Conservation (phyloP, 306 rosid species). For the Trifolium pratense region DNA sequence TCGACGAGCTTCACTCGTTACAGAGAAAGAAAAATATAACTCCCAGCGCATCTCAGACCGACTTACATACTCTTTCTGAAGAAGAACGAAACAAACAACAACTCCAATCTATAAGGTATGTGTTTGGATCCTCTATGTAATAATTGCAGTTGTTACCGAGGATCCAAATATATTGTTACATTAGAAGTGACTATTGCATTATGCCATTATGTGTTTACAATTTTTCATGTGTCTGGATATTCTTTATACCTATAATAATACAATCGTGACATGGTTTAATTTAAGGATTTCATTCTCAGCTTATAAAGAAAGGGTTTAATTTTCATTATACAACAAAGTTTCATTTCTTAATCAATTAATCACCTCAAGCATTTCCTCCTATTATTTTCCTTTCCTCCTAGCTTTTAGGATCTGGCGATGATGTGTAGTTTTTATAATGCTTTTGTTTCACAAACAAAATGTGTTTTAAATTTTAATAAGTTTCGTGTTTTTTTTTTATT, state of each 20-base stretch:
- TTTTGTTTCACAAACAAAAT: neutral
- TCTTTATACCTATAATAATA: neutral
- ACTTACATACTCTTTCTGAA: constrained; percentile 43
- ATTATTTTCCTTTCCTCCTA: neutral
- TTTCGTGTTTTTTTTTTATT: too few relatives aligned
- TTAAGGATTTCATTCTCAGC: neutral
- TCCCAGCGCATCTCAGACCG: constrained; percentile 45
- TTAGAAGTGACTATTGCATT: neutral
- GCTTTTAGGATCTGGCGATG: neutral
- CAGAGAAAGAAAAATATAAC: constrained; percentile 80
- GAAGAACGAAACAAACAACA: constrained; percentile 63
- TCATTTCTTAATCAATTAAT: neutral
- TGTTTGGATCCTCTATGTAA: neutral
- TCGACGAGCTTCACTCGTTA: constrained; percentile 83
- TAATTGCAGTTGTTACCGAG: too few relatives aligned
- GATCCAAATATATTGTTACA: neutral
- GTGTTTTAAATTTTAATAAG: neutral
- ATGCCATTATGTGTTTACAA: neutral
- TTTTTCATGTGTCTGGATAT: neutral
- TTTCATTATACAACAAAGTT: neutral
- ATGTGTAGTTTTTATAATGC: neutral
- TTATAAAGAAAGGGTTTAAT: neutral
- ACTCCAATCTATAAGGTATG: constrained; percentile 82
- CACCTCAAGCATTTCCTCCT: neutral
- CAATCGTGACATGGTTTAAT: neutral